Conservation (phyloP, 768 basidiomycete genomes). For the Calvatia gigantea region DNA sequence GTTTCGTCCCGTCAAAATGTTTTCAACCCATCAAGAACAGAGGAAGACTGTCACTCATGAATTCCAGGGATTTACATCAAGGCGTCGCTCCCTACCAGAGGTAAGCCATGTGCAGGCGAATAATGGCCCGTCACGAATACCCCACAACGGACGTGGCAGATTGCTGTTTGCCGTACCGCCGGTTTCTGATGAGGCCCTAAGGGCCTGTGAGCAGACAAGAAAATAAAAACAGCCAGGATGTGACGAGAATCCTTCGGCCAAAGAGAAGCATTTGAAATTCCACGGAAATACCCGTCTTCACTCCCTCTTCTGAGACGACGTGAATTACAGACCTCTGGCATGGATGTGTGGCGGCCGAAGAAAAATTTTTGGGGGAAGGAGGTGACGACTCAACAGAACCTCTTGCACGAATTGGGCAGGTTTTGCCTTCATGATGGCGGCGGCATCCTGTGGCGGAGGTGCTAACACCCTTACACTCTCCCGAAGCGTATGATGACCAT, state of each 20-base stretch:
- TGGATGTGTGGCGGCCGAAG: too few species aligned
- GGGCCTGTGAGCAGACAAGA: background rate
- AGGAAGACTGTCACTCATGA: background rate
- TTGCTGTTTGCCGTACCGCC: background rate
- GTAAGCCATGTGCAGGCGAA: background rate
- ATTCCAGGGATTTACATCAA: slow-evolving; percentile 7
- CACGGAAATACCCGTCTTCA: background rate
- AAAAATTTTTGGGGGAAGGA: too few species aligned
- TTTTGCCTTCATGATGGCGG: too few species aligned
- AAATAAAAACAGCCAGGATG: too few species aligned
- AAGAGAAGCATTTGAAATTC: background rate
- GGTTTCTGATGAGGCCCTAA: slow-evolving; percentile 5
- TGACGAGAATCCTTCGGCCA: background rate
- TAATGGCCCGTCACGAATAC: background rate
- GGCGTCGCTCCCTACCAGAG: background rate
- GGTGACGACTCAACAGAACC: too few species aligned
- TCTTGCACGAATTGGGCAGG: too few species aligned
- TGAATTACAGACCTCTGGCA: background rate
- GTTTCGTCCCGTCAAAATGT: background rate
- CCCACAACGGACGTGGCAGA: background rate
- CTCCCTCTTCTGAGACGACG: background rate
- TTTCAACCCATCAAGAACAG: background rate
- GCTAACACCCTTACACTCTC: too few species aligned
- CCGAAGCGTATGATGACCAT: too few species aligned
- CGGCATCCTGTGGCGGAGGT: too few species aligned